Percentiles rank a stretch among this genome's conserved stretches.
These are phyloP conservation scores for Paecilomyces sp. DNA, from an alignment of 2,329 filamentous ascomycete genomes.

Conservation along the genomic window DNA sequence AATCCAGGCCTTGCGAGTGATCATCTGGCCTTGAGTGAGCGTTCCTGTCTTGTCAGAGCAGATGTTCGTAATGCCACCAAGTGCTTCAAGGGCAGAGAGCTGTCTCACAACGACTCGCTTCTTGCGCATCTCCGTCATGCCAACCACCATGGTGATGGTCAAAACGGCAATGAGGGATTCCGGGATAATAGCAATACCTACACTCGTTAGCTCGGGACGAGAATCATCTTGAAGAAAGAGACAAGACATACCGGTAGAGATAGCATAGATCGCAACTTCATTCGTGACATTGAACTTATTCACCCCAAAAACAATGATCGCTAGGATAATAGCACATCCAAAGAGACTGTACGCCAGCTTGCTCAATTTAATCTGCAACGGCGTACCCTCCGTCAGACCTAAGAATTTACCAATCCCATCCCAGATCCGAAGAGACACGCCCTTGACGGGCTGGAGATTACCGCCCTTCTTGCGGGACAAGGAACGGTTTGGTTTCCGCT, in stretches of 20 bases:
- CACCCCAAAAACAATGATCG: conserved; percentile 56
- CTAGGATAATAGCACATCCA: conserved; percentile 57
- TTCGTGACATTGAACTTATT: conserved; percentile 50
- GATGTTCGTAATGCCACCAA: conserved; percentile 52
- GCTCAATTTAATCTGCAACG: conserved; percentile 75
- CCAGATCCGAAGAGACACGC: conserved; percentile 40
- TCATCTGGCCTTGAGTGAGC: conserved; percentile 51
- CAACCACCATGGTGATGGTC: conserved; percentile 55
- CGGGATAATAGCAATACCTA: conserved; percentile 53
- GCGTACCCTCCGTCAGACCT: conserved; percentile 64
- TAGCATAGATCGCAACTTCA: conserved; percentile 54
- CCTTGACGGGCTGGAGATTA: conserved; percentile 41
- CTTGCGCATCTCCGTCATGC: conserved; percentile 48
- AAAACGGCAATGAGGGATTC: conserved; percentile 57
- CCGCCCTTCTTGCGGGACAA: conserved; percentile 42
- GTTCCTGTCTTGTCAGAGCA: conserved; percentile 54
- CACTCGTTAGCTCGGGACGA: conserved; percentile 4
- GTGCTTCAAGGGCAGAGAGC: conserved; percentile 48
- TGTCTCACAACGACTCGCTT: conserved; percentile 49
- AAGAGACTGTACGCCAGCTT: conserved; percentile 80
- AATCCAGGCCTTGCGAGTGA: conserved; percentile 53
- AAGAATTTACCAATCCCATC: conserved; percentile 49
- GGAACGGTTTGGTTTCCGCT: conserved; percentile 31
- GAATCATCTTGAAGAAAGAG: neutral
- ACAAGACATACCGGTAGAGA: conserved; percentile 39